Base-by-base conservation (phyloP, 2,329 filamentous ascomycete species). In the Geoglossum cookeanum region DNA sequence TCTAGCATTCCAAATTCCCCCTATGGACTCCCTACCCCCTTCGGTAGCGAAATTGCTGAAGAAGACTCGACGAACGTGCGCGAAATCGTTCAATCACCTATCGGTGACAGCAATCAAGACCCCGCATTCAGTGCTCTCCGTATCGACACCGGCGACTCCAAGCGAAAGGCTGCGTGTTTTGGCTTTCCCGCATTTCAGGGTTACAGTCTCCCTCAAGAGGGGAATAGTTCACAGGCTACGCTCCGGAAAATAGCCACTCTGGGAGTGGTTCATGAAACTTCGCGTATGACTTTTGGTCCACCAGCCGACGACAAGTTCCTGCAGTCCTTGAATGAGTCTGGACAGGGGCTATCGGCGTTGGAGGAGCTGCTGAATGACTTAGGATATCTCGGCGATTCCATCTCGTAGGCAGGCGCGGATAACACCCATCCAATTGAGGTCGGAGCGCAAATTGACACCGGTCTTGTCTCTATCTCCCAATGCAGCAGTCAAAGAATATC, bases 41-140 rank as follows among this genome's bases (percentile, higher is more conserved):
- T 17, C 2, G 49, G 30, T 35, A 35, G 49, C 49, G 29, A 53
- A 32, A n/a, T 53, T n/a, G 49, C 44, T 17, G 54, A 45, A 22
- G 54, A 47, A 44, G 54, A 55, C 29, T 39, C n/a, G 33, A 11
- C 54, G 39, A 27, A 45, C 54, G 22, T 29, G 11, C 33, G 17
- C 44, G 15, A 30, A 1, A 29, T 3, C 32, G 45, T 39, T 22
- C 22, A 29, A n/a, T 7, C 35, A 11, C 29, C 37, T 8, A 27
- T 32, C 3, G 54, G 45, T 3, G 54, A 55, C 11, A 39, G 11
- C 7, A 17, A 29, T 30, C 27, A 39, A 27, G 37, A 44, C 71
- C 76, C 49, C 74, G 39, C 33, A 17, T 29, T 49, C n/a, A 32
- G 29, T 27, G 54, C 27, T 4, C 33, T 48, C 27, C 32, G 35